A percentile compares a stretch with the other conserved stretches of the same genome.
phyloP scores from a whole-genome alignment of 441 rosid genomes.

The Pelargonium exstipulatum region DNA sequence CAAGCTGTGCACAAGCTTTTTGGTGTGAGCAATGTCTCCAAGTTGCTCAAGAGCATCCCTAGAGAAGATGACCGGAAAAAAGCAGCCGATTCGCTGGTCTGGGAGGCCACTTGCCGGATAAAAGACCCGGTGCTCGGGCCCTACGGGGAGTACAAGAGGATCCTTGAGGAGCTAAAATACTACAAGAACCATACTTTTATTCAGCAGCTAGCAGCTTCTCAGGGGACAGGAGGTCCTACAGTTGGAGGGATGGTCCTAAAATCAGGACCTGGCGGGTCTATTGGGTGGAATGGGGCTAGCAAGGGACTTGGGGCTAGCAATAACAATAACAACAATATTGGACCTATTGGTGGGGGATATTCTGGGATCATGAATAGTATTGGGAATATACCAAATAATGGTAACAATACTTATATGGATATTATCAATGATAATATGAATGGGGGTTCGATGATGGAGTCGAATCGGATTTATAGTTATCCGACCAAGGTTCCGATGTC shows the following conservation, averaged over 20 bases:
- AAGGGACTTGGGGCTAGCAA: background rate
- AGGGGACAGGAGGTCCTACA: conserved; percentile 1
- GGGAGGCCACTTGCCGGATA: conserved; percentile 41
- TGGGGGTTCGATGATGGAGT: background rate
- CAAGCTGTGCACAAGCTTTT: conserved; percentile 26
- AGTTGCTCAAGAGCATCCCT: conserved; percentile 13
- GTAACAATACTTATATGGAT: background rate
- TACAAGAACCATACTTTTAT: conserved; percentile 31
- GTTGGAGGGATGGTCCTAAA: background rate
- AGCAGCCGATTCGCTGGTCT: conserved; percentile 16
- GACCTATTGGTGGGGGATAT: too few relatives aligned
- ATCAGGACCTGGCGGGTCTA: too few relatives aligned
- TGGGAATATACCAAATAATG: too few relatives aligned
- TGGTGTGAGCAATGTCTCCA: conserved; percentile 28
- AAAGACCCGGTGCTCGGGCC: conserved; percentile 52
- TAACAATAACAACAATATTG: too few relatives aligned
- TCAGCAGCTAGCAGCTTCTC: conserved; percentile 15
- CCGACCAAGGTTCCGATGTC: background rate
- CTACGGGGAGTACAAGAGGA: conserved; percentile 46
- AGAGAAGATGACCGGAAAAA: conserved; percentile 11
- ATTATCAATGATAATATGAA: background rate
- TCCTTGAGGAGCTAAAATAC: conserved; percentile 38
- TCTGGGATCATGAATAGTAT: too few relatives aligned
- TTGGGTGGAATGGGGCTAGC: background rate
- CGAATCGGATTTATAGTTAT: background rate